Percentiles rank a stretch among this genome's conserved stretches.
Evolutionary conservation across 768 basidiomycete genomes (phyloP).

Genomic region (Suillus alpinus): DNA sequence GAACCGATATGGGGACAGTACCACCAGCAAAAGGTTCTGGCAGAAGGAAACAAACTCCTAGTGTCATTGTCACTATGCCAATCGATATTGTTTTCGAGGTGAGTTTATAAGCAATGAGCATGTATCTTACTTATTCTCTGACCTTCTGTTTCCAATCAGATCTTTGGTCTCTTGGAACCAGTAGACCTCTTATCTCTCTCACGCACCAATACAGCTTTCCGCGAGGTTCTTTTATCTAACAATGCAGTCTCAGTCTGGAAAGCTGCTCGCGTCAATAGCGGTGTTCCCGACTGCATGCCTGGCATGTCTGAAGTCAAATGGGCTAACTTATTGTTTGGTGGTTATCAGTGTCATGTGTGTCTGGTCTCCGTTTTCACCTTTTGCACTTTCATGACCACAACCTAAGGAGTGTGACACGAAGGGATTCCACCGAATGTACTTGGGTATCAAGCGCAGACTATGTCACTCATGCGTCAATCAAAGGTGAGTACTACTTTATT

Average conservation of each 20-base stretch:
- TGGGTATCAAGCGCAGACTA: slow-evolving; percentile 13
- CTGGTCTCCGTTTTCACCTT: not conserved
- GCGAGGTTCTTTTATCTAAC: slow-evolving; percentile 20
- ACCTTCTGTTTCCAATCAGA: slow-evolving; percentile 14
- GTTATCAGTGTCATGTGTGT: slow-evolving; percentile 17
- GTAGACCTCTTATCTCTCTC: slow-evolving; percentile 29
- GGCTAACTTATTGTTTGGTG: slow-evolving; percentile 24
- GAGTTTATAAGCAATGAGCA: not conserved
- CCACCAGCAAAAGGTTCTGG: not conserved
- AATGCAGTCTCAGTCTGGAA: slow-evolving; percentile 25
- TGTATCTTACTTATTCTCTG: not conserved
- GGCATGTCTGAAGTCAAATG: slow-evolving; percentile 25
- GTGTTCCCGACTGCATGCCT: slow-evolving; percentile 20
- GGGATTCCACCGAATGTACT: slow-evolving; percentile 15
- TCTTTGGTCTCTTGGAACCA: slow-evolving; percentile 27
- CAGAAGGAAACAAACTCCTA: slow-evolving; percentile 7
- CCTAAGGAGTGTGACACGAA: slow-evolving; percentile 12
- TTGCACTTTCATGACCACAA: not conserved
- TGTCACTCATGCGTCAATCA: slow-evolving; percentile 13
- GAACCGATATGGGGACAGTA: not conserved
- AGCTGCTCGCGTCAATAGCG: not conserved
- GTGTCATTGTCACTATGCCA: slow-evolving; percentile 17
- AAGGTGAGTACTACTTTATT: slow-evolving; percentile 9
- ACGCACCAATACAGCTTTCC: slow-evolving; percentile 26
- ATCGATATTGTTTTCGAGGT: slow-evolving; percentile 29